Evolutionary conservation across 257 asterid species (phyloP), one percentile per base, ranked within the genome.

Genomic region (Rauvolfia tetraphylla): DNA sequence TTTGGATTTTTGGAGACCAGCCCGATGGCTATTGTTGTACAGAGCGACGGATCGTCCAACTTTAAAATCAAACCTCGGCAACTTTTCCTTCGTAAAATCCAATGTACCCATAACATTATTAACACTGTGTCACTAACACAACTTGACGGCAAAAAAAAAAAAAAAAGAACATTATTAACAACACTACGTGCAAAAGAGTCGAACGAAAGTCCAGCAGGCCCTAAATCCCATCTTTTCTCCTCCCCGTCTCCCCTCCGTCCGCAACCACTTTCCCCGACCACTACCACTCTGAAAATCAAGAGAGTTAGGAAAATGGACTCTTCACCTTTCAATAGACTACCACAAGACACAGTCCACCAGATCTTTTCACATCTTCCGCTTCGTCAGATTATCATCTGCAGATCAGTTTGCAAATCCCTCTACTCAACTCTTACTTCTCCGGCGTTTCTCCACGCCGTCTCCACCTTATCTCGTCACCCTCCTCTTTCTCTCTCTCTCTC

Each of bases 261-360:
- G 11, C 72, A 6, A 13, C 51, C 72, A 23, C 72, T 38, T 67
- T 67, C 23, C 18, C 48, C 46, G 27, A 65, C 27, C 46, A 34
- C n/a, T 34, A n/a, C 51, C 33, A 39, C 9, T 20, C 51, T 36
- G 49, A 42, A 41, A 74, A 41, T 12, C 6, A 36, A 20, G 11
- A 20, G n/a, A n/a, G 11, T 2, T 3, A 25, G 5, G 41, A 51
- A 23, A 53, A 94, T 94, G 98, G 98, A 92, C 3, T 85, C 87
- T 17, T 94, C 98, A 3, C 96, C 95, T 8, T 79, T 94, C 48
- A 94, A 92, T 87, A 81, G 61, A 3, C 83, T 94, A 8, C 97
- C 98, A 0, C 93, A 89, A 73, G 98, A 94, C 56, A 88, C 95
- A 53, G 81, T 94, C 76, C 97, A 90, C 79, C 91, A 88, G 84